Evolutionary conservation across 2,329 filamentous ascomycete genomes (phyloP).

Genomic region (Pezicula radicicola): DNA sequence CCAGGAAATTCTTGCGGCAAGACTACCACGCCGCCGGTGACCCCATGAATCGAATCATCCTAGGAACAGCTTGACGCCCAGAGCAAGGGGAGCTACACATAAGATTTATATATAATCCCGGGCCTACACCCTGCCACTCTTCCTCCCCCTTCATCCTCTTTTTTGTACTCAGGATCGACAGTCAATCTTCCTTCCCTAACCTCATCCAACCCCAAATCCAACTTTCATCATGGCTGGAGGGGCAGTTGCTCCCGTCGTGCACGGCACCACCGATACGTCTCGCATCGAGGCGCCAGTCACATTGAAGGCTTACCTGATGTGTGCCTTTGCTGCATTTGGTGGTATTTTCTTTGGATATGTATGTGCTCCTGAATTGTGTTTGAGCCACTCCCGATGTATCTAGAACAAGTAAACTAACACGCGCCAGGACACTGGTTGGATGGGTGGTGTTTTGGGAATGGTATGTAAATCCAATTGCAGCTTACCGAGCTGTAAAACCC

Average conservation of each 20-base stretch:
- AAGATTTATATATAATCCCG: neutral
- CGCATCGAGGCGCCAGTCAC: slow-evolving; percentile 65
- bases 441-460: slow-evolving; percentile 62
- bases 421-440: slow-evolving; percentile 59
- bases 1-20: too few species aligned
- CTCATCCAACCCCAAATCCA: neutral
- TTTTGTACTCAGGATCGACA: neutral
- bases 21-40: too few species aligned
- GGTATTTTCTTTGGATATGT: slow-evolving; percentile 57
- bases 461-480: slow-evolving; percentile 53
- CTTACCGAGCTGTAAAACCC: too few species aligned
- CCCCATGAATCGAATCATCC: too few species aligned
- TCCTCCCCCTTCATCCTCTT: neutral
- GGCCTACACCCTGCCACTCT: neutral
- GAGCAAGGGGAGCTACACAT: too few species aligned
- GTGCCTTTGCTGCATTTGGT: slow-evolving; percentile 66
- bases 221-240: neutral
- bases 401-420: too few species aligned
- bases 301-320: slow-evolving; percentile 63
- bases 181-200: neutral
- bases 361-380: too few species aligned
- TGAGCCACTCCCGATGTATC: too few species aligned
- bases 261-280: slow-evolving; percentile 54
- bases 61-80: too few species aligned
- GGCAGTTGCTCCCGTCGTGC: neutral